These are phyloP conservation scores for Chytriomyces confervae DNA, from an alignment of 192 early-diverging fungal species.

Conservation along the genomic window DNA sequence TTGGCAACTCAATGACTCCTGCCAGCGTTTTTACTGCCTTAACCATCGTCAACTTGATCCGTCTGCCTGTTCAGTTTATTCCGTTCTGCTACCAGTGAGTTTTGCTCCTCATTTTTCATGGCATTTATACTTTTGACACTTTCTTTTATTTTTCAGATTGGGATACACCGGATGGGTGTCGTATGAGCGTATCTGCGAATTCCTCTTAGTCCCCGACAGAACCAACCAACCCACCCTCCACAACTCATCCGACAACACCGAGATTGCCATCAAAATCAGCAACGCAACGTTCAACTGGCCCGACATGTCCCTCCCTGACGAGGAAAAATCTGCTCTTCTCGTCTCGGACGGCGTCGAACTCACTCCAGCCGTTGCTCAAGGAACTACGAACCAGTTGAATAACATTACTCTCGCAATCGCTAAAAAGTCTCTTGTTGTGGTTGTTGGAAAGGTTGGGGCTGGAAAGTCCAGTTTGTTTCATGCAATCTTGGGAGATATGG, in stretches of 20 bases:
- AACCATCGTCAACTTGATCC: conserved; percentile 61
- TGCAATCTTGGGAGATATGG: conserved; percentile 79
- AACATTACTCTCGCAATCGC: conserved; percentile 55
- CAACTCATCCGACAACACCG: conserved; percentile 32
- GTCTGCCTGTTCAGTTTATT: conserved; percentile 51
- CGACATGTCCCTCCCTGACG: neutral
- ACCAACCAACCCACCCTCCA: conserved; percentile 54
- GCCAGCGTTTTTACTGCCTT: conserved; percentile 51
- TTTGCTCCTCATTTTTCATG: neutral
- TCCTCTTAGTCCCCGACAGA: conserved; percentile 67
- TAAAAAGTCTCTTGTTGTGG: conserved; percentile 69
- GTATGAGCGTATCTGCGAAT: conserved; percentile 48
- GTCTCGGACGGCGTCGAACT: conserved; percentile 1
- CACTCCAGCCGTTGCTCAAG: neutral
- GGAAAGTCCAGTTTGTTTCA: conserved; percentile 81
- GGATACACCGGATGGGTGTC: conserved; percentile 46
- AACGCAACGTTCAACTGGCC: conserved; percentile 69
- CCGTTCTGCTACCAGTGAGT: conserved; percentile 22
- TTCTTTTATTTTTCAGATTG: conserved; percentile 20
- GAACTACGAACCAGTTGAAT: conserved; percentile 46
- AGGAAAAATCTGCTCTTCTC: neutral
- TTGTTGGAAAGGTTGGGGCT: conserved; percentile 76
- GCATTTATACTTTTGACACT: neutral
- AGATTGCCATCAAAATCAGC: conserved; percentile 57
- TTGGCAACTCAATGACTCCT: conserved; percentile 37